These are phyloP conservation scores for Alternaria ethzedia DNA, from an alignment of 2,329 filamentous ascomycete genomes.

Conservation along the genomic window DNA sequence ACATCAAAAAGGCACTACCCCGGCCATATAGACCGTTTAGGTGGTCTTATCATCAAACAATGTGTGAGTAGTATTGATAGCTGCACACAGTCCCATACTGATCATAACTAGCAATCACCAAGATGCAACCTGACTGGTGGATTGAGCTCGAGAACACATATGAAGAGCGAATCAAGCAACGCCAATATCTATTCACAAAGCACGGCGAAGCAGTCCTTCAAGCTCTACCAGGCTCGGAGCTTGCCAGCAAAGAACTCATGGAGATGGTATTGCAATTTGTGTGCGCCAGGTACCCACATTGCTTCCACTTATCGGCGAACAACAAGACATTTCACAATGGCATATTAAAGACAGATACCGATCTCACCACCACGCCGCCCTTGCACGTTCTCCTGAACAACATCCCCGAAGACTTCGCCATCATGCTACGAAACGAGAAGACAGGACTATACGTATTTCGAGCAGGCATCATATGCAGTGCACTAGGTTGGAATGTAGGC, in stretches of 20 bases:
- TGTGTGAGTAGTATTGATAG: constrained; percentile 67
- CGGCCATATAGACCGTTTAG: constrained; percentile 81
- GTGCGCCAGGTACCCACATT: constrained; percentile 76
- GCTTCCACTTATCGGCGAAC: constrained; percentile 64
- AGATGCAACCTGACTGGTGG: constrained; percentile 85
- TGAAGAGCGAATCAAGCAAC: constrained; percentile 68
- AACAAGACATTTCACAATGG: constrained; percentile 70
- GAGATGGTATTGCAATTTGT: constrained; percentile 84
- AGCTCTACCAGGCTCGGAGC: constrained; percentile 73
- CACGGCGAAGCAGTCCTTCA: constrained; percentile 71
- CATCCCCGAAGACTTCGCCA: constrained; percentile 82
- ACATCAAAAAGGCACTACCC: constrained; percentile 70
- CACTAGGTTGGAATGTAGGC: constrained; percentile 78
- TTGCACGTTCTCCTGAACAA: constrained; percentile 76
- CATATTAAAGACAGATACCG: constrained; percentile 68
- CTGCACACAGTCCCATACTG: constrained; percentile 2
- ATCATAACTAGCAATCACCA: constrained; percentile 67
- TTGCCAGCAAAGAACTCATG: constrained; percentile 86
- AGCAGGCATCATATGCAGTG: constrained; percentile 78
- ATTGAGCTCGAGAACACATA: constrained; percentile 85
- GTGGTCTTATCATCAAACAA: constrained; percentile 88
- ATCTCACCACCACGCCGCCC: constrained; percentile 68
- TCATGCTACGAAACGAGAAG: constrained; percentile 73
- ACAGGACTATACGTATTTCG: constrained; percentile 77
- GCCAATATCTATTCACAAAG: constrained; percentile 67